phyloP scores from a whole-genome alignment of 179 eudicot genomes.

The Silene vulgaris region DNA sequence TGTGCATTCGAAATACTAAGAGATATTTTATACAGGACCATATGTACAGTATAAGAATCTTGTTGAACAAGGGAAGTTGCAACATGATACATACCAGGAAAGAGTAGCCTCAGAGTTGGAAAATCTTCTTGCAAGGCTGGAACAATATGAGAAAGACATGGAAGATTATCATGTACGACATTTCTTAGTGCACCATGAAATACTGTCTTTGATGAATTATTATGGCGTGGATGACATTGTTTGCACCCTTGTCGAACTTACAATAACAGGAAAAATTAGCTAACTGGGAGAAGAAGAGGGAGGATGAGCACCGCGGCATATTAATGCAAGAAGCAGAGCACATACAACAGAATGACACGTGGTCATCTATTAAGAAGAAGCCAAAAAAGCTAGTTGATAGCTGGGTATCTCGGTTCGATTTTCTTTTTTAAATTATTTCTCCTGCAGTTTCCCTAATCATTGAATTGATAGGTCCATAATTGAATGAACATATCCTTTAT shows the following conservation, averaged over 20 bases:
- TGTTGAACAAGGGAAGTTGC: slow-evolving; percentile 69
- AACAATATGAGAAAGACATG: slow-evolving; percentile 76
- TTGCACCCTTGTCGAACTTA: slow-evolving; percentile 12
- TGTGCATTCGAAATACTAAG: slow-evolving; percentile 1
- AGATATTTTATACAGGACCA: slow-evolving; percentile 43
- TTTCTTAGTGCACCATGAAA: background rate
- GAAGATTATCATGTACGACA: slow-evolving; percentile 65
- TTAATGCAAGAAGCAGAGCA: slow-evolving; percentile 72
- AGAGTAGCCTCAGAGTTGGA: slow-evolving; percentile 66
- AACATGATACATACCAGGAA: slow-evolving; percentile 79
- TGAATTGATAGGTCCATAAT: background rate
- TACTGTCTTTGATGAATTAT: slow-evolving; percentile 6
- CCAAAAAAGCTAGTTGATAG: slow-evolving; percentile 47
- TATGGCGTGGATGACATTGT: background rate
- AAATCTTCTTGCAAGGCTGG: slow-evolving; percentile 61
- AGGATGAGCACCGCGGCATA: slow-evolving; percentile 60
- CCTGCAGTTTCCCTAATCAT: background rate
- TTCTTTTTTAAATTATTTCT: background rate
- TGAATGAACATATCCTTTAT: background rate
- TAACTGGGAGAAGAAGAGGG: slow-evolving; percentile 64
- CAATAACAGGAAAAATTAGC: slow-evolving; percentile 49
- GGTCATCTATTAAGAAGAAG: slow-evolving; percentile 44
- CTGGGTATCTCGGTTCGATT: slow-evolving; percentile 53
- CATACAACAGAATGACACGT: slow-evolving; percentile 48
- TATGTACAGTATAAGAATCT: slow-evolving; percentile 56